Base-by-base conservation (phyloP, 2,329 filamentous ascomycete genomes). In the Incumbomyces delicatus region DNA sequence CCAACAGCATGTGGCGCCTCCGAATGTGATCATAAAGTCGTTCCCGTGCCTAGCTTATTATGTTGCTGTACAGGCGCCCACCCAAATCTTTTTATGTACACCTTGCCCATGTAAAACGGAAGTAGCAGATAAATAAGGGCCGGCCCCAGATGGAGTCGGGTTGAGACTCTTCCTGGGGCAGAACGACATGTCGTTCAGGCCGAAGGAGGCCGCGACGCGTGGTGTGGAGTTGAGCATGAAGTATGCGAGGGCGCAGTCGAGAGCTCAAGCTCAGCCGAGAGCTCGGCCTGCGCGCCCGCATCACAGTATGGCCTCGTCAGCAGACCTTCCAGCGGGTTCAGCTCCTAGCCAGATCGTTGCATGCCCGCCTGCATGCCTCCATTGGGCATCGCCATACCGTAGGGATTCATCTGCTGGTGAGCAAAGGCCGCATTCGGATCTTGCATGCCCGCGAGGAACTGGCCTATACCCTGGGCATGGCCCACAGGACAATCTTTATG, bases 401-500 rank as follows among this genome's bases (percentile, higher is more conserved):
- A 69, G 3, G 65, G 66, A 48, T 69, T 66, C 16, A 61, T 60
- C 16, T 69, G 66, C 20, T 52, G 57, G 39, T 54, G 54, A 41
- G 58, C 65, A 38, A 53, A 58, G 4, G 44, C 53, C 14, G 29
- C 49, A 48, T 46, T 57, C 6, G 53, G 52, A 45, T 66, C 66
- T 41, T 65, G 54, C 30, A 68, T 58, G 14, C 64, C 62, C 22
- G 60, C 62, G 14, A 92, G 70, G 37, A 57, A 57, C 43, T 57
- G 52, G 2, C 52, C 50, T 22, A 57, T 51, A 2, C 85, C 84
- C 64, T 95, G 89, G 38, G 87, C 82, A 62, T 94, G 86, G 2
- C 88, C 88, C 6, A 96, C 85, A 0, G 90, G 87, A 57, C 92
- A 96, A 63, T 96, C 90, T 63, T 96, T 96, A 67, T 98, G 92